phyloP scores from a whole-genome alignment of 768 basidiomycete genomes.

The Leucocoprinus sp. region DNA sequence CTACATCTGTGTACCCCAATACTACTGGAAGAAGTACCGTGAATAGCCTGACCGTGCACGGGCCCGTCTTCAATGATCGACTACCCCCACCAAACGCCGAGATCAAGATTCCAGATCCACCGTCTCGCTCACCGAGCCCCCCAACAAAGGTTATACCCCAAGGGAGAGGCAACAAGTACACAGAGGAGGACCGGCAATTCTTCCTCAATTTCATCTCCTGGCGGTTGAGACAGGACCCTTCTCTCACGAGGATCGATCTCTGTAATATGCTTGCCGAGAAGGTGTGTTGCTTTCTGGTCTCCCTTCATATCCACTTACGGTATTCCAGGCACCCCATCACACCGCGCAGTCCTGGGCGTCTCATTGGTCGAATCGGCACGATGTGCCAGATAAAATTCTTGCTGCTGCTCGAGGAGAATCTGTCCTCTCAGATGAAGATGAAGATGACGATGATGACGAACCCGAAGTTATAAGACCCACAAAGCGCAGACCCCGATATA shows the following conservation, averaged over 20 bases:
- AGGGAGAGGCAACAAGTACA: conserved; percentile 54
- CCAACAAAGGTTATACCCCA: conserved; percentile 42
- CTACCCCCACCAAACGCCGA: conserved; percentile 56
- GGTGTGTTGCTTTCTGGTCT: conserved; percentile 24
- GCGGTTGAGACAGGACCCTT: conserved; percentile 47
- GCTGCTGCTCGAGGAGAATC: conserved; percentile 31
- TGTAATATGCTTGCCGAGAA: conserved; percentile 49
- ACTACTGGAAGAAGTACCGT: conserved; percentile 39
- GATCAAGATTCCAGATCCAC: conserved; percentile 51
- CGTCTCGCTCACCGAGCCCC: conserved; percentile 63
- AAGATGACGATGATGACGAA: conserved; percentile 17
- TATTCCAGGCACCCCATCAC: conserved; percentile 57
- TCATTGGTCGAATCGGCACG: conserved; percentile 61
- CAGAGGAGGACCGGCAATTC: conserved; percentile 55
- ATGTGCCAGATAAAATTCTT: conserved; percentile 59
- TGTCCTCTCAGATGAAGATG: conserved; percentile 18
- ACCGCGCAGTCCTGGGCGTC: conserved; percentile 52
- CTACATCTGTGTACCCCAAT: conserved; percentile 6
- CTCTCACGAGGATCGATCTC: conserved; percentile 43
- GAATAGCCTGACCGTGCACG: conserved; percentile 51
- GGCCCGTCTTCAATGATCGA: conserved; percentile 36
- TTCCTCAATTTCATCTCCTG: conserved; percentile 62
- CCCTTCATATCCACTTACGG: not conserved
- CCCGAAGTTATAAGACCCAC: conserved; percentile 11
- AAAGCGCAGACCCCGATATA: conserved; percentile 14